Base-by-base conservation (phyloP, 1,284 basidiomycete genomes). In the Irpex lacteus region DNA sequence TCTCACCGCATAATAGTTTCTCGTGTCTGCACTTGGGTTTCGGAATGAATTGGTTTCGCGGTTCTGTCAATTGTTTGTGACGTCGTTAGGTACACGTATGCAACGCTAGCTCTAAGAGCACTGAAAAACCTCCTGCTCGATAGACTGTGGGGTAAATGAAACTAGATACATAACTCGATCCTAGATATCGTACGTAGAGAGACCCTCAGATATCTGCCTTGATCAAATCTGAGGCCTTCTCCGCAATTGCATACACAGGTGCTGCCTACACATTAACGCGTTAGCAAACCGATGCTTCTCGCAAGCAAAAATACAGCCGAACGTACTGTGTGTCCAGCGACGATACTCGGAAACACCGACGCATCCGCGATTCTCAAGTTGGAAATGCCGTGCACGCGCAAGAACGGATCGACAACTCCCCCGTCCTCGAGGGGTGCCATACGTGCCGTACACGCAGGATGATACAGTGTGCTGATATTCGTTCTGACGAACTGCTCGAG, bases 161-260 rank as follows among this genome's bases (percentile, higher is more conserved):
- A 26, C 26, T 26, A 26, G 26, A 26, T 26, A 26, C 3, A 26
- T 26, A 26, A 26, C 26, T 4, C 26, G 4, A 26, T 4, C 26
- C 26, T 26, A 26, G 2, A 26, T 26, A 26, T 4, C 4, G 26
- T 26, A 26, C 3, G 26, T 4, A 26, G 26, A 26, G 3, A 26
- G 3, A 26, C 26, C 26, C 26, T 26, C 3, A 26, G 26, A 44
- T 44, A 52, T 60, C 34, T 44, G 13, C 8, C 69, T 85, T 87
- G 69, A 91, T 80, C 40, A 86, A 71, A 67, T 90, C 88, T 1
- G 88, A 80, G 2, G 86, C 77, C 70, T 88, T 88, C 73, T 91
- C 89, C 0, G 82, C 89, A 18, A 83, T 77, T 0, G 88, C 88
- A 57, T 85, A 80, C 32, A 81, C 80, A 5, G 86, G 78, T 7